These are phyloP conservation scores for Neurospora sp. DNA, from an alignment of 2,329 filamentous ascomycete species.

Conservation along the genomic window DNA sequence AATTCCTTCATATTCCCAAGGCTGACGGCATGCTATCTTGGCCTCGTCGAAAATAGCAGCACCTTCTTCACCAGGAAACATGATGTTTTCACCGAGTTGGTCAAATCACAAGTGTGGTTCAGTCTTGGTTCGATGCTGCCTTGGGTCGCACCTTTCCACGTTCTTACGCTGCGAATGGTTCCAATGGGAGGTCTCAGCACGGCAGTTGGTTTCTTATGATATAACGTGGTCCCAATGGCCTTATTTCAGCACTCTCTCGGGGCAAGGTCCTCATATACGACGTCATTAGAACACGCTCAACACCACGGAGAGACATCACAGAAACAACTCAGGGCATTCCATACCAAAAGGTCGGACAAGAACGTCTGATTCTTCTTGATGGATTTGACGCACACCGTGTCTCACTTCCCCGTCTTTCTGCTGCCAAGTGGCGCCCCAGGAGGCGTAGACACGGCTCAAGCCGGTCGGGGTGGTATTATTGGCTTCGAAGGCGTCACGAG, in stretches of 20 bases:
- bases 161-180: neutral
- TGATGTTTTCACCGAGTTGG: neutral
- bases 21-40: neutral
- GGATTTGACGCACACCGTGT: neutral
- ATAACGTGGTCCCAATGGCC: neutral
- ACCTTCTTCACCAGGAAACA: neutral
- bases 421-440: conserved; percentile 7
- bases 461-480: conserved; percentile 17
- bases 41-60: neutral
- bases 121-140: neutral
- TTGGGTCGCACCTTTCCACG: neutral
- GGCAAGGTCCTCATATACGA: neutral
- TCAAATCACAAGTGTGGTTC: neutral
- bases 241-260: neutral
- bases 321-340: neutral
- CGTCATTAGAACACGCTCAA: neutral
- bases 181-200: neutral
- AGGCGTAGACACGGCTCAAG: conserved; percentile 20
- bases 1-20: neutral
- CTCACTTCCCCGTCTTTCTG: neutral
- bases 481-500: conserved; percentile 14
- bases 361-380: neutral
- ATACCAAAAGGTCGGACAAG: neutral
- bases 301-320: neutral
- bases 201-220: neutral